Conservation (phyloP, 768 basidiomycete genomes). For the Nidularia sp. region DNA sequence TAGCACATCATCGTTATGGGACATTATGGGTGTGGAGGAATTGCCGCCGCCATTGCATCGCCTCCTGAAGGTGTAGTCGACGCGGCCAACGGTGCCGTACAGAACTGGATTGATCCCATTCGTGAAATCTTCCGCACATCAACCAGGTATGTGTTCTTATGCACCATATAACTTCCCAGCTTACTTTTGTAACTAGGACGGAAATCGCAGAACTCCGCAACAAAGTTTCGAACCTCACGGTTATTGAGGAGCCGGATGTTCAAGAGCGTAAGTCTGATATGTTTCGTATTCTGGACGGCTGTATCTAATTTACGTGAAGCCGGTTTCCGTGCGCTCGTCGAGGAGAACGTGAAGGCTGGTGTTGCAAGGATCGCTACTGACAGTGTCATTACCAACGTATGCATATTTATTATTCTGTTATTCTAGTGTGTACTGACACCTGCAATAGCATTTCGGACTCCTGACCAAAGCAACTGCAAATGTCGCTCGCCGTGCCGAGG, state of each 20-base stretch:
- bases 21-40: slow-evolving; percentile 39
- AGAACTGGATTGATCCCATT: slow-evolving; percentile 37
- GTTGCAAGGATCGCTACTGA: slow-evolving; percentile 21
- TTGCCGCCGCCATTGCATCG: slow-evolving; percentile 31
- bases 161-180: background rate
- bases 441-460: slow-evolving; percentile 15
- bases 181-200: slow-evolving; percentile 10
- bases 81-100: slow-evolving; percentile 25
- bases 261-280: slow-evolving; percentile 20
- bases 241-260: slow-evolving; percentile 18
- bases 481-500: slow-evolving; percentile 9
- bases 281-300: background rate
- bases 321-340: slow-evolving; percentile 37
- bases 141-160: slow-evolving; percentile 17
- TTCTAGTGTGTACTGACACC: background rate
- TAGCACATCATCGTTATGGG: slow-evolving; percentile 39
- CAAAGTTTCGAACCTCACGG: slow-evolving; percentile 9
- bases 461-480: slow-evolving; percentile 5
- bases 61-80: slow-evolving; percentile 14
- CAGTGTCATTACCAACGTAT: slow-evolving; percentile 23
- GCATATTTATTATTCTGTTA: background rate
- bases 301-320: slow-evolving; percentile 12
- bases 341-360: slow-evolving; percentile 6
- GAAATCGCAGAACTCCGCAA: slow-evolving; percentile 31
- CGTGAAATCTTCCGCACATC: slow-evolving; percentile 29